Conservation (phyloP, 1,139 yeast species). For the Neolecta irregularis region DNA sequence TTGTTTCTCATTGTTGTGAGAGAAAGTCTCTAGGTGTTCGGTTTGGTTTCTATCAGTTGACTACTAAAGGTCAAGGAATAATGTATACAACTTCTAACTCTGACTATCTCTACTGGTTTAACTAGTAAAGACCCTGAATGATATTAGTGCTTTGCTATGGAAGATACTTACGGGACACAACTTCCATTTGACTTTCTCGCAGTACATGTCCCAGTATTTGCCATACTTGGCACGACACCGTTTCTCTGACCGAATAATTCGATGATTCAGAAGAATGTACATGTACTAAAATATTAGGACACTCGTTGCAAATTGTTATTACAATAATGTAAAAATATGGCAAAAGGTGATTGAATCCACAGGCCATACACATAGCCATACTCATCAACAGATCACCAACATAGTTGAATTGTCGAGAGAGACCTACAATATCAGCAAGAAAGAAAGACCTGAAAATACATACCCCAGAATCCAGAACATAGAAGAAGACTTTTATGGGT, state of each 20-base stretch:
- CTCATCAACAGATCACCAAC: slow-evolving; percentile 91
- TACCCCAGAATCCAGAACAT: slow-evolving; percentile 91
- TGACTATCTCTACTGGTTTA: too few species aligned
- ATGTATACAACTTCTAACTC: too few species aligned
- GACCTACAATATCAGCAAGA: slow-evolving; percentile 9
- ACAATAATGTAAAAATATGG: slow-evolving; percentile 78
- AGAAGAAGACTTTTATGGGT: slow-evolving; percentile 54
- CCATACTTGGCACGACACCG: slow-evolving; percentile 82
- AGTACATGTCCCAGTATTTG: slow-evolving; percentile 69
- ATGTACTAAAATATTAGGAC: too few species aligned
- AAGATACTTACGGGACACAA: too few species aligned
- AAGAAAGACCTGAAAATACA: not conserved
- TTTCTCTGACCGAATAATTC: slow-evolving; percentile 80
- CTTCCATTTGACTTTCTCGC: slow-evolving; percentile 66
- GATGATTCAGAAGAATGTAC: slow-evolving; percentile 63
- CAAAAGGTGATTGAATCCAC: slow-evolving; percentile 69
- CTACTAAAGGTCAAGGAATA: too few species aligned
- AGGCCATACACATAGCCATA: slow-evolving; percentile 81
- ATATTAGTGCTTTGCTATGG: too few species aligned
- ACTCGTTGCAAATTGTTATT: too few species aligned
- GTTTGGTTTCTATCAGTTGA: too few species aligned
- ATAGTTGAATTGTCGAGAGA: slow-evolving; percentile 83
- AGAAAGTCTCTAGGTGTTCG: too few species aligned
- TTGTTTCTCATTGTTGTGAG: too few species aligned
- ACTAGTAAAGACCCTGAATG: too few species aligned